Conservation (phyloP, 202 grass and related monocot genomes). For the Cymbopogon flexuosus region DNA sequence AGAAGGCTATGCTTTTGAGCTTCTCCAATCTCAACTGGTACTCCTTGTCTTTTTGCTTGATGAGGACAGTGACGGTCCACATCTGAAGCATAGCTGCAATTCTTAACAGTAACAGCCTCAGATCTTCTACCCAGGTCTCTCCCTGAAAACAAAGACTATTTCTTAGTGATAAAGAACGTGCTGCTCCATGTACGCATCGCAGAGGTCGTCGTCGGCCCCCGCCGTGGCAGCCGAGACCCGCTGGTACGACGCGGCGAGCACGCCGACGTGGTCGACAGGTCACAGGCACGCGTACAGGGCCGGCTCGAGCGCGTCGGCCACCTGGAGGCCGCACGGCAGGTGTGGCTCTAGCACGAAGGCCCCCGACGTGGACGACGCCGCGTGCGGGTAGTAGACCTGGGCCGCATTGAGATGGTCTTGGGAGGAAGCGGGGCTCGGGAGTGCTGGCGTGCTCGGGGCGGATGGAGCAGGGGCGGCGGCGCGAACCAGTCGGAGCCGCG, state of each 20-base stretch:
- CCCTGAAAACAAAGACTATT: too few species aligned
- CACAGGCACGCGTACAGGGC: constrained; percentile 55
- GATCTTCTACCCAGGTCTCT: too few species aligned
- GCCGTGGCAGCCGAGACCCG: constrained; percentile 31
- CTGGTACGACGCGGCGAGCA: constrained; percentile 48
- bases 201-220: constrained; percentile 37
- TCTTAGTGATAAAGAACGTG: too few species aligned
- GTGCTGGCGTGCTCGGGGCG: too few species aligned
- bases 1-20: too few species aligned
- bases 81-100: too few species aligned
- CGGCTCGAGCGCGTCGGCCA: constrained; percentile 58
- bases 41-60: too few species aligned
- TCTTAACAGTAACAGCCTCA: too few species aligned
- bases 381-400: constrained; percentile 52
- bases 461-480: too few species aligned
- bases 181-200: constrained; percentile 84
- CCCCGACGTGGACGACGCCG: constrained; percentile 36
- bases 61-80: too few species aligned
- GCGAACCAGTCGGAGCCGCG: too few species aligned
- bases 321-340: constrained; percentile 74
- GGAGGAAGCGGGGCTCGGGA: constrained; percentile 37
- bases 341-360: constrained; percentile 41
- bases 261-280: constrained; percentile 52
- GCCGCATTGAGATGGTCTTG: constrained; percentile 49
- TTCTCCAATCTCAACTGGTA: too few species aligned